phyloP scores from a whole-genome alignment of 2,329 filamentous ascomycete species.

The Incumbomyces lentus region DNA sequence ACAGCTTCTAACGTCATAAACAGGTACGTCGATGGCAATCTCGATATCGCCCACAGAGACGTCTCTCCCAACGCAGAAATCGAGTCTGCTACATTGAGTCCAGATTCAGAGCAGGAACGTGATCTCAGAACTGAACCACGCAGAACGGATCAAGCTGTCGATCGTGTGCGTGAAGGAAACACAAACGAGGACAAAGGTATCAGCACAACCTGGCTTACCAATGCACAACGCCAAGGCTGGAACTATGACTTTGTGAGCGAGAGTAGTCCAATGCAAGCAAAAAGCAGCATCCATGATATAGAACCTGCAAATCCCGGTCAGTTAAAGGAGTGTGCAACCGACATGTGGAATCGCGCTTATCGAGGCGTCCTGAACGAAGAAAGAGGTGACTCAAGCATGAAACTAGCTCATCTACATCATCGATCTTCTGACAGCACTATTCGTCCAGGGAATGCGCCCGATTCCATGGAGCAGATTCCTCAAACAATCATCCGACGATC shows the following conservation, averaged over 20 bases:
- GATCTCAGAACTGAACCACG: background rate
- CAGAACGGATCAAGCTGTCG: background rate
- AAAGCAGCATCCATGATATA: background rate
- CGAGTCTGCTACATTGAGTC: background rate
- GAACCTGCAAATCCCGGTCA: background rate
- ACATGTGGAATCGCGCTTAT: constrained; percentile 5
- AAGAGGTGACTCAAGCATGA: background rate
- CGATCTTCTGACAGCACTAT: background rate
- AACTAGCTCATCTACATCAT: background rate
- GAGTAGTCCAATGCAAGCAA: background rate
- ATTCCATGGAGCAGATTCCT: background rate
- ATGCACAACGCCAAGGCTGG: background rate
- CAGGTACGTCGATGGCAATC: background rate
- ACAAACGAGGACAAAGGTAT: background rate
- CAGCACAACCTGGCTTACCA: background rate
- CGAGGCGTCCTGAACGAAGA: background rate
- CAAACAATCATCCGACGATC: background rate
- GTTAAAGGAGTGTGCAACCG: background rate
- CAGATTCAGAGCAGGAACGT: background rate
- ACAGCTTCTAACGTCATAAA: background rate
- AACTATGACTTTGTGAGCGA: background rate
- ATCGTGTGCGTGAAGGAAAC: background rate
- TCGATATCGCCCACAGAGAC: background rate
- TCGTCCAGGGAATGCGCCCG: background rate
- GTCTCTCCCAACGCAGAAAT: background rate